Base-by-base conservation (phyloP, 148 eudicot genomes). In the Suaeda aralocaspica region DNA sequence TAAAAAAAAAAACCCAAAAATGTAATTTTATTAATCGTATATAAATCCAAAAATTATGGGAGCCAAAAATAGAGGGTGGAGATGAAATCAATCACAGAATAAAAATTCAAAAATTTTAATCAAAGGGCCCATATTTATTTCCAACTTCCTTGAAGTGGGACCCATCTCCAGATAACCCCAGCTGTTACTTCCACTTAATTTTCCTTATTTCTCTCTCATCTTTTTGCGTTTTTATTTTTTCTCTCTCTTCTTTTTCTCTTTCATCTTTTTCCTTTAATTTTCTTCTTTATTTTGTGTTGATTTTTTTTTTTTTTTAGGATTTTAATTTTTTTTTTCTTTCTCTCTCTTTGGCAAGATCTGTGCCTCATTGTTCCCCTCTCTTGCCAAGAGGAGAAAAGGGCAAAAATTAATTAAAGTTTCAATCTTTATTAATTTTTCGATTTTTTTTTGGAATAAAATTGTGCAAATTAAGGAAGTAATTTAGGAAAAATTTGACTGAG, bases 311-410 rank as follows among this genome's bases (percentile, higher is more conserved):
- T 53, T 36, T 36, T 36, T 36, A 36, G 66, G 59, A 29, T 55
- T 63, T 53, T 53, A 21, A n/a, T n/a, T n/a, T n/a, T n/a, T n/a
- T n/a, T n/a, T n/a, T n/a, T n/a, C n/a, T 22, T 57, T 59, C 24
- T 59, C 28, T 70, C 78, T 66, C 75, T 57, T 73, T 66, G 72
- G 76, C 81, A 74, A 81, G 84, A 77, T 77, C 77, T 56, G 79
- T 31, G n/a, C n/a, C 61, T 41, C 11, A 63, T 70, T 72, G 58
- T 77, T 77, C 80, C 45, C 80, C 45, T 70, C 65, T 74, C 84
- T 62, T 74, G 80, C 69, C 74, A 59, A 11, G 50, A 69, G 80
- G 62, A 72, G 44, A 58, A 71, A 30, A 29, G 46, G 66, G 52
- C 53, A 25, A 46, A 56, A 46, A 29, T 46, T 34, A 21, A 41